These are phyloP conservation scores for Pyrenochaeta sp. DNA, from an alignment of 2,329 filamentous ascomycete genomes.

Conservation along the genomic window DNA sequence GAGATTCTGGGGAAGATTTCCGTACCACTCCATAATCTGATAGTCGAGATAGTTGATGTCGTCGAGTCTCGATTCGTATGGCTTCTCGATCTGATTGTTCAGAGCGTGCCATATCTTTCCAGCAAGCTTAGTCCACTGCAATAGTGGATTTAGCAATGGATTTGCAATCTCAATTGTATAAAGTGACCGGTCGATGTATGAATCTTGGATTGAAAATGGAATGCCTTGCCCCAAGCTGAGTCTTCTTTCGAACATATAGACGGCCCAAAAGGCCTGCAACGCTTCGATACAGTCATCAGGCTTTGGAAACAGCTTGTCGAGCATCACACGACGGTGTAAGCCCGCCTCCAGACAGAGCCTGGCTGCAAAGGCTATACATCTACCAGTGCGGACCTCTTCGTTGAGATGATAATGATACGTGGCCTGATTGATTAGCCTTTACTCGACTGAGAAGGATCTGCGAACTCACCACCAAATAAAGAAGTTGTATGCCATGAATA, in stretches of 20 bases:
- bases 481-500: slow-evolving; percentile 18
- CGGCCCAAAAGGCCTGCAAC: slow-evolving; percentile 19
- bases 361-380: slow-evolving; percentile 18
- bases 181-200: slow-evolving; percentile 14
- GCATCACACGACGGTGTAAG: slow-evolving; percentile 14
- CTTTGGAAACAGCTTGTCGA: slow-evolving; percentile 14
- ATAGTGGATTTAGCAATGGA: slow-evolving; percentile 9
- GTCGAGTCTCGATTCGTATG: slow-evolving; percentile 11
- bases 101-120: slow-evolving; percentile 19
- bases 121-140: slow-evolving; percentile 19
- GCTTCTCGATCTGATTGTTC: slow-evolving; percentile 12
- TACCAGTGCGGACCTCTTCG: slow-evolving; percentile 17
- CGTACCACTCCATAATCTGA: slow-evolving; percentile 15
- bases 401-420: slow-evolving; percentile 21
- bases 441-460: not conserved
- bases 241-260: slow-evolving; percentile 19
- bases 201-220: slow-evolving; percentile 20
- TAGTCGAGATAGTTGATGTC: slow-evolving; percentile 14
- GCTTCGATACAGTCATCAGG: slow-evolving; percentile 8
- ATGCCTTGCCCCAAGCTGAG: slow-evolving; percentile 19
- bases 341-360: slow-evolving; percentile 16
- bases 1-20: slow-evolving; percentile 4
- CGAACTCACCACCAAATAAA: slow-evolving; percentile 14
- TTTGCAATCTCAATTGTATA: slow-evolving; percentile 10
- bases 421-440: slow-evolving; percentile 7